A percentile compares a stretch with the other conserved stretches of the same genome.
Evolutionary conservation across 2,329 filamentous ascomycete genomes (phyloP).

Genomic region (Epichloe gansuensis): DNA sequence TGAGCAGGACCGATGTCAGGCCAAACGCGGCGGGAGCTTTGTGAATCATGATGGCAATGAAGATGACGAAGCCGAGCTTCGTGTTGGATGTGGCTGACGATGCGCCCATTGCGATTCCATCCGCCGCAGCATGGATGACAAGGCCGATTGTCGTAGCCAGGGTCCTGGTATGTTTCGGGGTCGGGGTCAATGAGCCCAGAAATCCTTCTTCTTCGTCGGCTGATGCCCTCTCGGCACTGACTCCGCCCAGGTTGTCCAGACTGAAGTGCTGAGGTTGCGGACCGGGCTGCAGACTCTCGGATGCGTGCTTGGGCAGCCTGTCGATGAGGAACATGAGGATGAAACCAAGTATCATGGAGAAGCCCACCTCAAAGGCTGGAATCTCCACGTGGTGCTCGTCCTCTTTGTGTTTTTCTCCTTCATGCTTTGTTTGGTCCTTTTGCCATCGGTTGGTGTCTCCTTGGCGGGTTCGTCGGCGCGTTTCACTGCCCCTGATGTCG

Average conservation of each 20-base stretch:
- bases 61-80: slow-evolving; percentile 79
- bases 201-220: slow-evolving; percentile 48
- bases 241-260: slow-evolving; percentile 61
- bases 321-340: slow-evolving; percentile 96
- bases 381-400: slow-evolving; percentile 24
- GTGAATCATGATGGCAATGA: slow-evolving; percentile 93
- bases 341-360: slow-evolving; percentile 80
- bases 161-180: slow-evolving; percentile 46
- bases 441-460: background rate
- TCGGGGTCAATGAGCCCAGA: slow-evolving; percentile 44
- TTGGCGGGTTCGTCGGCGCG: background rate
- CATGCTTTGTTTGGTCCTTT: slow-evolving; percentile 7
- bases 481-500: background rate
- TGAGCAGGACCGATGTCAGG: slow-evolving; percentile 77
- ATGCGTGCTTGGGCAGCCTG: slow-evolving; percentile 63
- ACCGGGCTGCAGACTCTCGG: slow-evolving; percentile 49
- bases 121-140: slow-evolving; percentile 91
- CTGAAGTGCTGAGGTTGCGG: slow-evolving; percentile 75
- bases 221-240: slow-evolving; percentile 23
- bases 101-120: slow-evolving; percentile 91
- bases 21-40: slow-evolving; percentile 95
- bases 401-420: slow-evolving; percentile 21
- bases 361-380: slow-evolving; percentile 68
- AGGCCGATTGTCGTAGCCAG: slow-evolving; percentile 83
- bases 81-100: slow-evolving; percentile 64